phyloP scores from a whole-genome alignment of 441 rosid species.

The Arabidopsis hybrid region DNA sequence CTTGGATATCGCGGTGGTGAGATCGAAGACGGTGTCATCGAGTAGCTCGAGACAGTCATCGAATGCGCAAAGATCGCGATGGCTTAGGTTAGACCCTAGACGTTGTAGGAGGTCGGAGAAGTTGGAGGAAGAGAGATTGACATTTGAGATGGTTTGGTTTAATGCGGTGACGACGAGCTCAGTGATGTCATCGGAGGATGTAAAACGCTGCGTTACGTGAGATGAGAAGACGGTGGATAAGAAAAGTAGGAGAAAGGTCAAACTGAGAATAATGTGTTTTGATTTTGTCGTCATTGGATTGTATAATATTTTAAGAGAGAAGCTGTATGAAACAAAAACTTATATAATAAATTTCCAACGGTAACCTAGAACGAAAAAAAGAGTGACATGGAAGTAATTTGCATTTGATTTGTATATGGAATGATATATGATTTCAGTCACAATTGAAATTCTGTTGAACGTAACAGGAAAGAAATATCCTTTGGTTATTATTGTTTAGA shows the following conservation, averaged over 20 bases:
- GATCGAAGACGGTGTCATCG: slow-evolving; percentile 48
- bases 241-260: slow-evolving; percentile 42
- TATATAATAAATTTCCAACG: background rate
- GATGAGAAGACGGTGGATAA: slow-evolving; percentile 59
- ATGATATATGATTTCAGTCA: background rate
- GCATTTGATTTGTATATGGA: background rate
- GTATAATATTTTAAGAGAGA: background rate
- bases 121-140: slow-evolving; percentile 52
- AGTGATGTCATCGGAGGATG: slow-evolving; percentile 50
- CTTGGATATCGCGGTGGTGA: slow-evolving; percentile 46
- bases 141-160: slow-evolving; percentile 59
- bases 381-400: background rate
- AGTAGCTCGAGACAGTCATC: slow-evolving; percentile 61
- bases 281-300: slow-evolving; percentile 20
- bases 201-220: slow-evolving; percentile 38
- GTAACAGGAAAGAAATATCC: background rate
- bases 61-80: slow-evolving; percentile 51
- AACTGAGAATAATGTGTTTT: slow-evolving; percentile 31
- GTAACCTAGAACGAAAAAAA: slow-evolving; percentile 3
- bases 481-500: too few relatives aligned
- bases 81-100: slow-evolving; percentile 37
- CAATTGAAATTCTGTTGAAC: background rate
- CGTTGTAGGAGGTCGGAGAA: slow-evolving; percentile 51
- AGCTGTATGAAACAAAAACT: slow-evolving; percentile 11
- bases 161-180: slow-evolving; percentile 60